Base-by-base conservation (phyloP, 768 basidiomycete species). In the Auriscalpium microsporum region DNA sequence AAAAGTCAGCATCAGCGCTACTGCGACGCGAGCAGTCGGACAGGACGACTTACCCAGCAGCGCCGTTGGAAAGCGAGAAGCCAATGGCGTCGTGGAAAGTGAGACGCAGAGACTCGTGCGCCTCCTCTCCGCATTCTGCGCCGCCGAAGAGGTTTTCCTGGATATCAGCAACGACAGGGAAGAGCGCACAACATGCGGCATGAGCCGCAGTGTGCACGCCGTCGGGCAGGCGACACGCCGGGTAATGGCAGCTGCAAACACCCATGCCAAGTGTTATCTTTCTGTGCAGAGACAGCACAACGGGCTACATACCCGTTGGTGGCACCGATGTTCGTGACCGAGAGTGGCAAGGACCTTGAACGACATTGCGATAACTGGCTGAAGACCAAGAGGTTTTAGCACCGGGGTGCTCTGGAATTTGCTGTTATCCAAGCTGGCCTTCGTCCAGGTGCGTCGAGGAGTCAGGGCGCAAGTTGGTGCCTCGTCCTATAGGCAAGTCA, bases 161-260 rank as follows among this genome's bases (percentile, higher is more conserved):
- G 47, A 71, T 62, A 40, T 66, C 65, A 35, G 69, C 70, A 10
- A 65, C 58, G 48, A 72, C 58, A 28, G 67, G 57, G 61, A 67
- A 70, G 44, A 65, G 64, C 1, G 58, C 59, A 47, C 71, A 72
- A 51, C 70, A 72, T 8, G 65, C 65, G 4, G 61, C 62, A 53
- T 70, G 62, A 0, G 56, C 55, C 10, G 63, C 67, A 11, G 57
- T 65, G 28, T 28, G 28, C 38, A 56, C 62, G 37, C 69, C 68
- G 55, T 69, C 66, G 11, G 70, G 45, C 70, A 71, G 33, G 65
- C 54, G n/a, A 58, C 62, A 9, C 62, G 58, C n/a, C 57, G 60
- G 16, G 58, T 63, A 36, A 63, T 49, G 35, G 60, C 62, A 50
- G 59, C 64, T 64, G 50, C 45, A 35, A 21, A 42, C 35, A 5